Evolutionary conservation across 2,329 filamentous ascomycete genomes (phyloP), one percentile per base, ranked within the genome.

Genomic region (Dactylellina haptotyla): DNA sequence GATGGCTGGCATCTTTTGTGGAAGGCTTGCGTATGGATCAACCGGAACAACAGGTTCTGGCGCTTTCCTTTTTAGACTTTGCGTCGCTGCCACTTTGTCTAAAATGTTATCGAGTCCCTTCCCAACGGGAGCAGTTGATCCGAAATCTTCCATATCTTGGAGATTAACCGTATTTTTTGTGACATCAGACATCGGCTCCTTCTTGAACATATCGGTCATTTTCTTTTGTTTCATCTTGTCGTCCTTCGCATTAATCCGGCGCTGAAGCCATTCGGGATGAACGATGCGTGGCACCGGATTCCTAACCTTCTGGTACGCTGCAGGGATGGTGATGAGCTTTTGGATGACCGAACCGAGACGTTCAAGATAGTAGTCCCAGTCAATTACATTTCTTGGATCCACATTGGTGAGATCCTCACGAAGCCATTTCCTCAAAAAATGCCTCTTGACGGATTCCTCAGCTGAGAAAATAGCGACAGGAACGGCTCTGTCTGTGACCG

Each of bases 151-250:
- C 73, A 97, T 84, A 53, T 75, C 70, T 16, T 56, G 46, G 1
- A 53, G 9, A 46, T 62, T 63, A n/a, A 63, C 26, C 25, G 32
- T 54, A 20, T 58, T 63, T 6, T 57, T 62, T 12, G 70, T 69
- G 4, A 59, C 43, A 53, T 72, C 51, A 6, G 66, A 30, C 51
- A 64, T 72, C 3, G 69, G 61, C 16, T 73, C 69, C 39, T 66
- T 73, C 16, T 81, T 84, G 79, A 99, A 97, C 77, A 97, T 84
- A 79, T 98, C 95, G 0, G 94, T 99, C 84, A 99, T 90, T 83
- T 99, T 99, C 83, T 93, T 96, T 82, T 99, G 95, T 84, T 99
- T 97, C 85, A 98, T 90, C 80, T 90, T 93, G 82, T 99, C 95
- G 66, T 99, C 95, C 81, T 97, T 98, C 80, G 90, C 89, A 77